Conservation (phyloP, 2,329 filamentous ascomycete species). For the Fusarium agapanthi region DNA sequence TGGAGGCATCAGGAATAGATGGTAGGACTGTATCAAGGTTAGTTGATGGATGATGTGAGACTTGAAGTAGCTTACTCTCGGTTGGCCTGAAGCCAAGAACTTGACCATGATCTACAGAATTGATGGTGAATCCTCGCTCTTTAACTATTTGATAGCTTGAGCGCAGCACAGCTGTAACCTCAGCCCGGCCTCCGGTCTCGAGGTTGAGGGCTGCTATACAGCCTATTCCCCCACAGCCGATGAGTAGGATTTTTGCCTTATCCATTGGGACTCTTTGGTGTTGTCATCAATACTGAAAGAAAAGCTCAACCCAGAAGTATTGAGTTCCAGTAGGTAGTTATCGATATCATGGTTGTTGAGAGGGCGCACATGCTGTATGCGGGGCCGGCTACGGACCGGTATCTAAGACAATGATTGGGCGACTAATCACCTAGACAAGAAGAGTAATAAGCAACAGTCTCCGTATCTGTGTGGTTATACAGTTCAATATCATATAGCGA, state of each 20-base stretch:
- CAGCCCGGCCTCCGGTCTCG: constrained; percentile 30
- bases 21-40: constrained; percentile 23
- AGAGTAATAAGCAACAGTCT: not conserved
- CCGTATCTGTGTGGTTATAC: not conserved
- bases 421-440: not conserved
- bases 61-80: constrained; percentile 20
- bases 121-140: constrained; percentile 35
- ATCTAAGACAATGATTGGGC: constrained; percentile 16
- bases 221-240: constrained; percentile 40
- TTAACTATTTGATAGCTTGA: constrained; percentile 38
- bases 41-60: not conserved
- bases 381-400: constrained; percentile 10
- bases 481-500: not conserved
- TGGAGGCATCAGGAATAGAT: constrained; percentile 31
- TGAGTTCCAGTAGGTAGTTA: not conserved
- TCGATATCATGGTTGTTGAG: constrained; percentile 8
- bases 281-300: not conserved
- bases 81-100: constrained; percentile 32
- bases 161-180: constrained; percentile 38
- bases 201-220: constrained; percentile 38
- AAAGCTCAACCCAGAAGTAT: not conserved
- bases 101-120: constrained; percentile 37
- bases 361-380: constrained; percentile 19
- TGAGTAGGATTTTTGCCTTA: constrained; percentile 28
- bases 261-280: constrained; percentile 4